These are phyloP conservation scores for Casaregolazyma lundiana DNA, from an alignment of 1,139 yeast species.

Conservation along the genomic window DNA sequence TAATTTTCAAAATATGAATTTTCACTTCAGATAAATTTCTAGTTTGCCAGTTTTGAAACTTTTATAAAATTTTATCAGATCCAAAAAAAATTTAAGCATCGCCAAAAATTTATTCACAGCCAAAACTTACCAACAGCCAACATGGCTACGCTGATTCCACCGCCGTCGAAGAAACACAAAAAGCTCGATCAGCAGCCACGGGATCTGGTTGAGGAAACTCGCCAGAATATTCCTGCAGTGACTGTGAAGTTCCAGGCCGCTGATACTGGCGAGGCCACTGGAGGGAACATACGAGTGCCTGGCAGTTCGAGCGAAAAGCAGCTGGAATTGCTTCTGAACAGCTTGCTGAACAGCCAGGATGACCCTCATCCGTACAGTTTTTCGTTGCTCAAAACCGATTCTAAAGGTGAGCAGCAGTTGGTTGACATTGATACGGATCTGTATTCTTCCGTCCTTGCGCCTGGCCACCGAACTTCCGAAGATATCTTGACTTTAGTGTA, in stretches of 20 bases:
- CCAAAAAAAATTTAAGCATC: slow-evolving; percentile 5
- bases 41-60: background rate
- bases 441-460: slow-evolving; percentile 75
- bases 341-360: slow-evolving; percentile 43
- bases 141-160: slow-evolving; percentile 95
- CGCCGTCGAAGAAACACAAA: slow-evolving; percentile 86
- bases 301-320: slow-evolving; percentile 84
- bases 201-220: slow-evolving; percentile 61
- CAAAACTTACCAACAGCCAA: background rate
- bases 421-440: slow-evolving; percentile 75
- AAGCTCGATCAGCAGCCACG: slow-evolving; percentile 77
- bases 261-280: slow-evolving; percentile 85
- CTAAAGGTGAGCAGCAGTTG: slow-evolving; percentile 36
- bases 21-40: too few species aligned
- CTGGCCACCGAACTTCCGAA: slow-evolving; percentile 85
- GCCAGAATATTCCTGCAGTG: slow-evolving; percentile 80
- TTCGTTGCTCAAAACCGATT: slow-evolving; percentile 49
- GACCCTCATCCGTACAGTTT: slow-evolving; percentile 92
- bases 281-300: slow-evolving; percentile 87
- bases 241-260: slow-evolving; percentile 86
- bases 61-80: slow-evolving; percentile 2
- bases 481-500: slow-evolving; percentile 86
- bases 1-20: too few species aligned
- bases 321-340: slow-evolving; percentile 76
- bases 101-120: slow-evolving; percentile 7